Evolutionary conservation across 805 yeast species (phyloP).

Genomic region (Cyberlindnera galapagoensis): DNA sequence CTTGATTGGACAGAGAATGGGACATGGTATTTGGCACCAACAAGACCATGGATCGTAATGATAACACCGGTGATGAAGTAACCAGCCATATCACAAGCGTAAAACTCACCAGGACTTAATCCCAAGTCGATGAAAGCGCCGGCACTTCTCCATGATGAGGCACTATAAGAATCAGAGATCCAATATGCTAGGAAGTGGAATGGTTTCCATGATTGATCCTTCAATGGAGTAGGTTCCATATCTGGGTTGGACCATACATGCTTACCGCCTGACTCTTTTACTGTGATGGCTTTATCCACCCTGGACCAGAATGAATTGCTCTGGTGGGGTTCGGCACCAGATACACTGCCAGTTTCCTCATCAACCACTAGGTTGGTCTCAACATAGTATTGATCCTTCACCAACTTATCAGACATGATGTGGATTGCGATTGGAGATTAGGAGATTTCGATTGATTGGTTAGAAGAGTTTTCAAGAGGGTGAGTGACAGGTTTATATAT

Average conservation of each 20-base stretch:
- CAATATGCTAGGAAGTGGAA: slow-evolving; percentile 14
- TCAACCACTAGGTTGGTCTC: no score
- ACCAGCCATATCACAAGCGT: slow-evolving; percentile 8
- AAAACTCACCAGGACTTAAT: slow-evolving; percentile 10
- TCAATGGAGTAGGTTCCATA: slow-evolving; percentile 13
- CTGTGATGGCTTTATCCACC: slow-evolving; percentile 1
- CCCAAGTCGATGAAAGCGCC: slow-evolving; percentile 13
- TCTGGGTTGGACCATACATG: slow-evolving; percentile 8
- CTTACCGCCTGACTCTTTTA: slow-evolving; percentile 1
- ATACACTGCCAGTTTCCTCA: no score
- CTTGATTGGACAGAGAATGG: slow-evolving; percentile 12
- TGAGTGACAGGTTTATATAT: no score
- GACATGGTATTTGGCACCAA: slow-evolving; percentile 11
- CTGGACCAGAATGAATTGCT: no score
- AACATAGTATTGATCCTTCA: no score
- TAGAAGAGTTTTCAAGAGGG: no score
- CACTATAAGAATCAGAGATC: slow-evolving; percentile 13
- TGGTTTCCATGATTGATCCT: slow-evolving; percentile 11
- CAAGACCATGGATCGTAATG: slow-evolving; percentile 10
- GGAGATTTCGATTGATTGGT: no score
- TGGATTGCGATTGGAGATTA: no score
- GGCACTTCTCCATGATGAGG: slow-evolving; percentile 14
- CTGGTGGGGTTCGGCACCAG: no score
- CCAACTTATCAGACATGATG: no score
- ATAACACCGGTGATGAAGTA: slow-evolving; percentile 7